Percentiles rank a stretch among this genome's conserved stretches.
These are phyloP conservation scores for Colletotrichum gloeosporioides DNA, from an alignment of 2,329 filamentous ascomycete genomes.

Conservation along the genomic window DNA sequence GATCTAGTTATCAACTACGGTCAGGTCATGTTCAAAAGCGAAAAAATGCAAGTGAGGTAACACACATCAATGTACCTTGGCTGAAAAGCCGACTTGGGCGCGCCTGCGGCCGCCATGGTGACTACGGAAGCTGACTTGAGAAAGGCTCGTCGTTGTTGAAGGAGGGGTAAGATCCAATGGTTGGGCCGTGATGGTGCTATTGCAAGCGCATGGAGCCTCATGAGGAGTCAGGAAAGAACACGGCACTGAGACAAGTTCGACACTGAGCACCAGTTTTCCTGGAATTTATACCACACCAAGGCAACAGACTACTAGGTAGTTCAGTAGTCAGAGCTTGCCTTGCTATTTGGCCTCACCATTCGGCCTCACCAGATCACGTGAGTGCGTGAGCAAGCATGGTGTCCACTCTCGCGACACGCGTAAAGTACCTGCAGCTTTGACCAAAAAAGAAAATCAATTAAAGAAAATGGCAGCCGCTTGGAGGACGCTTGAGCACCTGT, in stretches of 20 bases:
- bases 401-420: neutral
- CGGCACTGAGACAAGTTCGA: neutral
- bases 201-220: neutral
- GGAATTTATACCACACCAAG: neutral
- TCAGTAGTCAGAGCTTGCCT: neutral
- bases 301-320: neutral
- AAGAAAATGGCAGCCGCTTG: neutral
- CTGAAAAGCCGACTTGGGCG: conserved; percentile 34
- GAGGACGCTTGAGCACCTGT: neutral
- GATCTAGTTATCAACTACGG: conserved; percentile 55
- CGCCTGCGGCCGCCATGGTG: conserved; percentile 8
- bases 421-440: conserved; percentile 1
- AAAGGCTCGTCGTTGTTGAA: neutral
- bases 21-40: conserved; percentile 12
- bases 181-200: neutral
- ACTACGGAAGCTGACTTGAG: neutral
- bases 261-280: neutral
- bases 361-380: conserved; percentile 2
- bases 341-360: neutral
- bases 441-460: conserved; percentile 4
- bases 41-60: neutral
- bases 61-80: conserved; percentile 69
- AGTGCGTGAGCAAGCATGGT: conserved; percentile 9
- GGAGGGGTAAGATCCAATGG: neutral
- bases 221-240: neutral